Evolutionary conservation across 225 moss, liverwort and hornwort genomes (phyloP).

Genomic region (Rhytidiadelphus loreus): DNA sequence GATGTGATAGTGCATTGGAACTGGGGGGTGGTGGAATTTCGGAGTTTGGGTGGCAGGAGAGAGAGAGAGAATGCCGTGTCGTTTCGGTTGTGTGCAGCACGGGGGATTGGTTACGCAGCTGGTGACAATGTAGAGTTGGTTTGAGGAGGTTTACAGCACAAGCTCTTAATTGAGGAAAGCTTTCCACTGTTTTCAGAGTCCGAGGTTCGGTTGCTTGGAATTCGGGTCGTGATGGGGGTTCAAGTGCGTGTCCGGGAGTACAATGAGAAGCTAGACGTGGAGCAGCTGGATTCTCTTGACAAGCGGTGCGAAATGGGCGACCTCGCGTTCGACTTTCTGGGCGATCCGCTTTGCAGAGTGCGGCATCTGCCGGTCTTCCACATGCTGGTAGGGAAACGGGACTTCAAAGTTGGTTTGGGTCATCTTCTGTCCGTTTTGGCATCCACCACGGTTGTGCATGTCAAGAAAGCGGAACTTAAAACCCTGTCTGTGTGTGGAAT

Average conservation of each 20-base stretch:
- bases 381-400: conserved; percentile 58
- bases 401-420: neutral
- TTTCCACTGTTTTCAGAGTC: neutral
- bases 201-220: neutral
- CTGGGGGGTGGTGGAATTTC: neutral
- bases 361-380: conserved; percentile 61
- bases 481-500: neutral
- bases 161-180: neutral
- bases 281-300: conserved; percentile 66
- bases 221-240: neutral
- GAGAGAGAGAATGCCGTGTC: neutral
- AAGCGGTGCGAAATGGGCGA: conserved; percentile 61
- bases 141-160: neutral
- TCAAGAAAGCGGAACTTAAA: neutral
- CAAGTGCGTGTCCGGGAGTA: conserved; percentile 18
- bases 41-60: neutral
- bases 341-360: conserved; percentile 89
- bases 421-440: too few relatives aligned
- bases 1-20: neutral
- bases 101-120: neutral
- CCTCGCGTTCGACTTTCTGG: conserved; percentile 65
- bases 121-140: conserved; percentile 13
- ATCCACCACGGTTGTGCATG: neutral
- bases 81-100: neutral
- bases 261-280: conserved; percentile 27